Percentiles rank a stretch among this genome's conserved stretches.
These are phyloP conservation scores for Gyrodon lividus DNA, from an alignment of 768 basidiomycete genomes.

Conservation along the genomic window DNA sequence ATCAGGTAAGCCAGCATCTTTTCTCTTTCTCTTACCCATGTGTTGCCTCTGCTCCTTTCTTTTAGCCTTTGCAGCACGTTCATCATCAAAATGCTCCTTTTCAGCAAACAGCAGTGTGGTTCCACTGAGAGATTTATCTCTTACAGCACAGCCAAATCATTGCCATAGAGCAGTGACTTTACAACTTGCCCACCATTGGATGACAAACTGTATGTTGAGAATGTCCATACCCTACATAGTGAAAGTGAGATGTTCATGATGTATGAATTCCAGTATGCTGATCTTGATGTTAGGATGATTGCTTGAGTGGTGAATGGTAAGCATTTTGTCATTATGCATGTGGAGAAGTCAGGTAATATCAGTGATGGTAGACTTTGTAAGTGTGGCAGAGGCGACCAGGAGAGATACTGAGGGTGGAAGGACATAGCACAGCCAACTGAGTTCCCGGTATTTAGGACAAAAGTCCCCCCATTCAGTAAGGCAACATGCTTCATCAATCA, in stretches of 20 bases:
- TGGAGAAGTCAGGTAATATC: background rate
- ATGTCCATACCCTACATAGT: conserved; percentile 35
- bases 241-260: too few species aligned
- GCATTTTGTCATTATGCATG: too few species aligned
- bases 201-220: conserved; percentile 32
- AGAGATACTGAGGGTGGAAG: conserved; percentile 14
- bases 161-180: conserved; percentile 32
- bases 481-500: conserved; percentile 21
- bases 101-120: conserved; percentile 29
- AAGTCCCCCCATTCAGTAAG: conserved; percentile 17
- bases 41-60: background rate
- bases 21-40: conserved; percentile 2
- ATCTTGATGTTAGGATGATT: conserved; percentile 21
- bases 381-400: conserved; percentile 17
- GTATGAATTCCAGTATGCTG: background rate
- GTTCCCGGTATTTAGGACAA: conserved; percentile 12
- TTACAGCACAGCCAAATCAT: conserved; percentile 31
- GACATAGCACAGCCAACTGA: conserved; percentile 11
- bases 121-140: conserved; percentile 9
- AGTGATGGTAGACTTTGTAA: background rate
- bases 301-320: background rate
- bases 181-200: conserved; percentile 33
- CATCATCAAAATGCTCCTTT: conserved; percentile 26
- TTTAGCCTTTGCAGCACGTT: background rate
- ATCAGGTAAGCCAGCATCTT: too few species aligned